Conservation (phyloP, 2,329 filamentous ascomycete species). For the Penicillium sp. region DNA sequence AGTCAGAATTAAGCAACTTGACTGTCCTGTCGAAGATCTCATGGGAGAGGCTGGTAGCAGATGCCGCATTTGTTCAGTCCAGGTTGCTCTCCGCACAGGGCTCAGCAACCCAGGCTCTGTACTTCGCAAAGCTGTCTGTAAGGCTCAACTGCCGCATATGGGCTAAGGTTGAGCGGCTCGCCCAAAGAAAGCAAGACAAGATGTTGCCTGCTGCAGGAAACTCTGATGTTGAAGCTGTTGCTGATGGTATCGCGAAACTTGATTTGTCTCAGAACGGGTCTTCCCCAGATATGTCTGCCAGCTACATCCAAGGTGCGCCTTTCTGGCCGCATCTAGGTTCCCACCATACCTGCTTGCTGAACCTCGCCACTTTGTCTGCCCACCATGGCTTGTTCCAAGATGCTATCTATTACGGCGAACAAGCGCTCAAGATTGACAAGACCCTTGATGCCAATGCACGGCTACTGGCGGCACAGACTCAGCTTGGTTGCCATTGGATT, state of each 20-base stretch:
- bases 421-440: constrained; percentile 72
- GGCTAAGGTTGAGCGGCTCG: constrained; percentile 49
- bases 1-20: constrained; percentile 29
- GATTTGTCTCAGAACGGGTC: constrained; percentile 34
- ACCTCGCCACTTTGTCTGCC: constrained; percentile 74
- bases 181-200: constrained; percentile 34
- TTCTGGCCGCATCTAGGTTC: constrained; percentile 79
- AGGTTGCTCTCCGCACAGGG: constrained; percentile 60
- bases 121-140: constrained; percentile 49
- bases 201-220: constrained; percentile 16
- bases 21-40: constrained; percentile 40
- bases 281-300: constrained; percentile 40
- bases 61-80: constrained; percentile 64
- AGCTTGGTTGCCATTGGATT: constrained; percentile 49
- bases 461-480: constrained; percentile 45
- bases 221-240: constrained; percentile 35
- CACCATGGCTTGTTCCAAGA: constrained; percentile 86
- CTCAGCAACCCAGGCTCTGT: constrained; percentile 44
- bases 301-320: constrained; percentile 56
- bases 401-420: constrained; percentile 81
- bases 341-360: constrained; percentile 67
- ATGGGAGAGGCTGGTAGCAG: constrained; percentile 55
- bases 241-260: constrained; percentile 39
- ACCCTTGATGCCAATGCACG: constrained; percentile 62
- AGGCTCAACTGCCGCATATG: constrained; percentile 51